Evolutionary conservation across 2,329 filamentous ascomycete species (phyloP).

Genomic region (Cyphellophora attinorum): DNA sequence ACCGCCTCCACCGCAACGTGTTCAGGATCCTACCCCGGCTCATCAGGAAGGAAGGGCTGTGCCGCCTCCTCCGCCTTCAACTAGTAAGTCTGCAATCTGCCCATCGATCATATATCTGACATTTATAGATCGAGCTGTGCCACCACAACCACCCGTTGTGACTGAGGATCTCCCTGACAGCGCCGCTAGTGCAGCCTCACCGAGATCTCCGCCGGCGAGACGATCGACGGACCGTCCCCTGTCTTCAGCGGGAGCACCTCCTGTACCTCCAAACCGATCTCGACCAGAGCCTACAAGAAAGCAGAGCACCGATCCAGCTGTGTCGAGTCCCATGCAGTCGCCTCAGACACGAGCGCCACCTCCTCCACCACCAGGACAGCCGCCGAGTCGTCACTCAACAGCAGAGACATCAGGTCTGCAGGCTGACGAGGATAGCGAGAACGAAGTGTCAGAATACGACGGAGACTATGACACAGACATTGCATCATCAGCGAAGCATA

Average conservation of each 20-base stretch:
- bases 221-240: neutral
- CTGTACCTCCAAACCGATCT: neutral
- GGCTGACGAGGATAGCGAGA: slow-evolving; percentile 54
- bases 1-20: slow-evolving; percentile 7
- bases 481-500: slow-evolving; percentile 83
- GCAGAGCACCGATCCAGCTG: neutral
- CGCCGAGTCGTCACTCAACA: slow-evolving; percentile 50
- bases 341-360: slow-evolving; percentile 54
- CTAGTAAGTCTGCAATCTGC: neutral
- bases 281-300: neutral
- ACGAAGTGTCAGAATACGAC: slow-evolving; percentile 87
- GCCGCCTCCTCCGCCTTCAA: slow-evolving; percentile 35
- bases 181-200: neutral
- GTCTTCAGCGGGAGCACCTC: neutral
- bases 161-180: neutral
- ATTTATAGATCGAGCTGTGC: slow-evolving; percentile 3
- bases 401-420: slow-evolving; percentile 38
- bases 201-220: neutral
- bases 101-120: neutral
- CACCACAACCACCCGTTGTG: slow-evolving; percentile 4
- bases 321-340: slow-evolving; percentile 4
- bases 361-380: slow-evolving; percentile 43
- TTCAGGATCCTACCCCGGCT: slow-evolving; percentile 34
- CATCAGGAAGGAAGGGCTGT: slow-evolving; percentile 31
- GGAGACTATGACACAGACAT: slow-evolving; percentile 98